Conservation (phyloP, 1,139 yeast species). For the Arxiozyma slooffiae region DNA sequence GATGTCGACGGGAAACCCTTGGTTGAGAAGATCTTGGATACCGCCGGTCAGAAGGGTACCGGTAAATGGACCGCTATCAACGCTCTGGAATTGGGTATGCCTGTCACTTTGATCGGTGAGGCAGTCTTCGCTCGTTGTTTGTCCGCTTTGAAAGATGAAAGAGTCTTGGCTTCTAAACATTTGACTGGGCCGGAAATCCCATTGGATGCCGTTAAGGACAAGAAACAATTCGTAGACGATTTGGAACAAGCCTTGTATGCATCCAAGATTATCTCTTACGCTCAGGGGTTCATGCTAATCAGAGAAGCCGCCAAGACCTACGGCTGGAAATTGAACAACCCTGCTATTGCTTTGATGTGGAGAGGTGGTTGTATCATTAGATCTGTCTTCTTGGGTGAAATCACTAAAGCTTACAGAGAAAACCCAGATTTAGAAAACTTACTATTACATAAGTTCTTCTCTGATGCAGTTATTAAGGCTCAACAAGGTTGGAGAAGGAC, state of each 20-base stretch:
- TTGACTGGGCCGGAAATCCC: slow-evolving; percentile 69
- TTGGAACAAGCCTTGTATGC: slow-evolving; percentile 98
- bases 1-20: slow-evolving; percentile 84
- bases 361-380: slow-evolving; percentile 99
- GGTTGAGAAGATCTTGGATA: slow-evolving; percentile 90
- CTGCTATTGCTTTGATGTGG: slow-evolving; percentile 99
- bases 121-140: slow-evolving; percentile 96
- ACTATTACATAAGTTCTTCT: slow-evolving; percentile 91
- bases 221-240: slow-evolving; percentile 75
- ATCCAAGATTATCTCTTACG: slow-evolving; percentile 94
- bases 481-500: slow-evolving; percentile 93
- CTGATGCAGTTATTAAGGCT: slow-evolving; percentile 83
- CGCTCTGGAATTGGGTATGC: slow-evolving; percentile 96
- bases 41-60: slow-evolving; percentile 99
- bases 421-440: slow-evolving; percentile 90
- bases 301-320: slow-evolving; percentile 97
- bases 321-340: slow-evolving; percentile 95
- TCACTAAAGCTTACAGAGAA: slow-evolving; percentile 91
- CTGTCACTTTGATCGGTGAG: slow-evolving; percentile 96
- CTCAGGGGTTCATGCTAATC: slow-evolving; percentile 99
- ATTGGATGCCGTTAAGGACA: slow-evolving; percentile 57
- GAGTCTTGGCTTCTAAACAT: slow-evolving; percentile 71
- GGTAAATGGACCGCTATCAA: slow-evolving; percentile 99
- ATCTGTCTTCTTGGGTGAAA: slow-evolving; percentile 95
- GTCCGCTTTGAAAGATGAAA: slow-evolving; percentile 85